A percentile compares a stretch with the other conserved stretches of the same genome.
phyloP scores from a whole-genome alignment of 306 rosid genomes.

The Argentina anserina region DNA sequence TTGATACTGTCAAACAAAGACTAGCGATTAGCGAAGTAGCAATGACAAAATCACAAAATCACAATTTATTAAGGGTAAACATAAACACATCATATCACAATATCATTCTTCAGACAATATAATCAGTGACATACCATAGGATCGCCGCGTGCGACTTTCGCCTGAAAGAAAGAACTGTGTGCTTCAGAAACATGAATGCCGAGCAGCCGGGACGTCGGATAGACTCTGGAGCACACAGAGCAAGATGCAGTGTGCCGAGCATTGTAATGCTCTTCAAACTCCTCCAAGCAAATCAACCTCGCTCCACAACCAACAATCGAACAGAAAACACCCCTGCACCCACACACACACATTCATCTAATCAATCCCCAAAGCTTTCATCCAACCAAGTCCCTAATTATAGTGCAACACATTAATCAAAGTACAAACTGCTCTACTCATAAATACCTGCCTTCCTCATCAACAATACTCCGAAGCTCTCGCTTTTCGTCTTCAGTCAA shows the following conservation, averaged over 20 bases:
- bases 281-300: constrained; percentile 62
- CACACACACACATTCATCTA: neutral
- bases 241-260: constrained; percentile 85
- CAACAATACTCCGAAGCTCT: constrained; percentile 44
- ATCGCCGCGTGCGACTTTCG: constrained; percentile 87
- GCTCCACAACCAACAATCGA: constrained; percentile 86
- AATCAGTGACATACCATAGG: constrained; percentile 54
- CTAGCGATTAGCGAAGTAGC: too few relatives aligned
- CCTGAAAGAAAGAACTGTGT: constrained; percentile 91
- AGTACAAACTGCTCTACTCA: neutral
- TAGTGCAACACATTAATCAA: neutral
- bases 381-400: neutral
- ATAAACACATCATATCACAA: neutral
- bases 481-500: constrained; percentile 67
- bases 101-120: neutral
- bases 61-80: neutral
- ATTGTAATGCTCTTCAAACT: constrained; percentile 84
- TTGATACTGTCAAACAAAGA: neutral
- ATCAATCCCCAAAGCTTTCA: neutral
- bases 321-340: constrained; percentile 62
- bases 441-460: constrained; percentile 58
- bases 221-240: constrained; percentile 85
- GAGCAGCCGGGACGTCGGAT: constrained; percentile 72
- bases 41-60: neutral
- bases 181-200: constrained; percentile 85